Percentiles rank a stretch among this genome's conserved stretches.
phyloP scores from a whole-genome alignment of 2,329 filamentous ascomycete species.

The Calonectria honghensis region DNA sequence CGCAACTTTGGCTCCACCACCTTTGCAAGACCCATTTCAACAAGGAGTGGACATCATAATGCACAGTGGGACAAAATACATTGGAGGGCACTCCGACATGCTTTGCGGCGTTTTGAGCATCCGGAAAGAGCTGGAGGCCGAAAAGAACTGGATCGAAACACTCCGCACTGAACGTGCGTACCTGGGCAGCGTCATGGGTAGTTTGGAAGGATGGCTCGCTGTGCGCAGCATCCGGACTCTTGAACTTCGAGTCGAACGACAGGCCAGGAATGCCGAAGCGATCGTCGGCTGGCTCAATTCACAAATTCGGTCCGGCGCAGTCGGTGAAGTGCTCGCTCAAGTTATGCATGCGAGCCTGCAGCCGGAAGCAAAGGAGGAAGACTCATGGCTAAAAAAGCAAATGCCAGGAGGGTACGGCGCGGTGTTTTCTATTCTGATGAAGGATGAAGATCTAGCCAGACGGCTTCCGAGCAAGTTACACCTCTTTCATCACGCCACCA shows the following conservation, averaged over 20 bases:
- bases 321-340: constrained; percentile 71
- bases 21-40: constrained; percentile 86
- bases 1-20: constrained; percentile 91
- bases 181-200: constrained; percentile 88
- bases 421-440: constrained; percentile 86
- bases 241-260: constrained; percentile 86
- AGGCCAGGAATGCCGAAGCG: constrained; percentile 80
- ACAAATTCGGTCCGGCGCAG: constrained; percentile 70
- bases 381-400: constrained; percentile 85
- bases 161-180: constrained; percentile 82
- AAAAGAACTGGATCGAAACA: constrained; percentile 72
- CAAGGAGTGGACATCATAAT: constrained; percentile 89
- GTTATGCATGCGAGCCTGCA: constrained; percentile 90
- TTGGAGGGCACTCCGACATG: constrained; percentile 94
- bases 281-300: constrained; percentile 78
- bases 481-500: constrained; percentile 96
- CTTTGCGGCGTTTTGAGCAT: constrained; percentile 88
- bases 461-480: constrained; percentile 84
- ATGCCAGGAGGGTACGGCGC: constrained; percentile 95
- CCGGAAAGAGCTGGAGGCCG: constrained; percentile 62
- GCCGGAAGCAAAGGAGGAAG: constrained; percentile 72
- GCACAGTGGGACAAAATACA: constrained; percentile 95
- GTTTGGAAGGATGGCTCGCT: constrained; percentile 91
- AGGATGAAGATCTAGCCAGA: constrained; percentile 76
- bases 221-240: constrained; percentile 83